These are phyloP conservation scores for Spergularia marina DNA, from an alignment of 148 eudicot species.

Conservation along the genomic window DNA sequence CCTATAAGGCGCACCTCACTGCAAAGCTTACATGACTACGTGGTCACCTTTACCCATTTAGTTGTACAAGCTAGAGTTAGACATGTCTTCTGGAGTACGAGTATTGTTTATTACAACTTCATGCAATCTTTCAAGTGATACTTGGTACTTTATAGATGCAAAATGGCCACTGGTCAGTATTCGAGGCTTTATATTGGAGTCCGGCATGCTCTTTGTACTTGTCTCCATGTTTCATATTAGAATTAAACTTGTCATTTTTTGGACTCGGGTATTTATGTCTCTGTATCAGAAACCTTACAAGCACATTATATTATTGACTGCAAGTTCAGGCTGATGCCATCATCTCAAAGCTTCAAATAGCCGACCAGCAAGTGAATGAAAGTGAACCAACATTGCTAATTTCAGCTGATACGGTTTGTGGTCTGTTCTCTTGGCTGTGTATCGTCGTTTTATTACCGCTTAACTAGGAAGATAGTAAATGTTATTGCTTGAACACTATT, in stretches of 20 bases:
- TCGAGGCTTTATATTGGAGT: no score
- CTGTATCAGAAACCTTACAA: background rate
- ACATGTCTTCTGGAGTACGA: background rate
- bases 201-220: background rate
- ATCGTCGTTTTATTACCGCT: background rate
- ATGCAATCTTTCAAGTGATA: background rate
- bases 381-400: constrained; percentile 57
- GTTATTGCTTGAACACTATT: background rate
- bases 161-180: background rate
- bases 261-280: background rate
- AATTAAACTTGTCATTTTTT: background rate
- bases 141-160: background rate
- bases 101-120: no score
- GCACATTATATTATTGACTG: constrained; percentile 4
- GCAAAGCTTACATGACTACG: background rate
- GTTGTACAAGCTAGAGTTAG: background rate
- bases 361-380: constrained; percentile 54
- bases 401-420: constrained; percentile 76
- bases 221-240: background rate
- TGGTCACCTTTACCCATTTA: background rate
- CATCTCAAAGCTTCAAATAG: constrained; percentile 55
- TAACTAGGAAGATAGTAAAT: background rate
- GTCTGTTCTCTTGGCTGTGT: constrained; percentile 21
- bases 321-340: constrained; percentile 76
- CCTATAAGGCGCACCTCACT: background rate